These are phyloP conservation scores for Mortierella sp. DNA, from an alignment of 371 early-diverging fungal genomes.

Conservation along the genomic window DNA sequence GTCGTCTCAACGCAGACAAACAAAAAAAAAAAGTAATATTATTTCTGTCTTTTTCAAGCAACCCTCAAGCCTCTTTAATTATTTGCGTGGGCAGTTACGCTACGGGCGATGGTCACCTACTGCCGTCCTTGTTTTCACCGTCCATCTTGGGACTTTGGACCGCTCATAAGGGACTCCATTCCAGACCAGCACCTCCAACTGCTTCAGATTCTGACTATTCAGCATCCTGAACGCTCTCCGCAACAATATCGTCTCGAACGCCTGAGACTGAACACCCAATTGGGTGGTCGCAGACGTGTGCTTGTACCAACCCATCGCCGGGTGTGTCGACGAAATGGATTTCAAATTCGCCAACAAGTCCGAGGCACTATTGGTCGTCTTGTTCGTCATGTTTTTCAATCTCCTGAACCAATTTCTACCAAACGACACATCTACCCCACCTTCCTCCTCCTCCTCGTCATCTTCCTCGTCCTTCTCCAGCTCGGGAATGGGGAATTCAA, in stretches of 20 bases:
- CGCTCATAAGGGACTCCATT: not conserved
- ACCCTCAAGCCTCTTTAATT: not conserved
- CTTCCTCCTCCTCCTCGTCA: not conserved
- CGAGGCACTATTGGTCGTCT: not conserved
- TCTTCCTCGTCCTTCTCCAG: not conserved
- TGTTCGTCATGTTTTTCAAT: not conserved
- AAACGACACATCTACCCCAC: not conserved
- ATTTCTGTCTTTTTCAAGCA: not conserved
- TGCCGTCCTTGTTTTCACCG: too few relatives aligned
- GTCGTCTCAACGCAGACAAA: not conserved
- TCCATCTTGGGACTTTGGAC: not conserved
- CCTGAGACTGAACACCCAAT: not conserved
- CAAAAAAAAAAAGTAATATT: conserved; percentile 4
- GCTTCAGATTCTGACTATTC: not conserved
- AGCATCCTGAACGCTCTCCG: not conserved
- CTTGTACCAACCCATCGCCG: not conserved
- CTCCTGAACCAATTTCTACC: not conserved
- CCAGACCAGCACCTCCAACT: not conserved
- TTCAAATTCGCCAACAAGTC: not conserved
- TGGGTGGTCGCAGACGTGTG: not conserved
- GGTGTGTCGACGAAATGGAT: not conserved
- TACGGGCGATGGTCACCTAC: not conserved
- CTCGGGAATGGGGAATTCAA: not conserved
- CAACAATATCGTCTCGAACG: not conserved
- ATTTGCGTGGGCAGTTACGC: too few relatives aligned